phyloP scores from a whole-genome alignment of 768 basidiomycete species.

The Podaxis rugospora region DNA sequence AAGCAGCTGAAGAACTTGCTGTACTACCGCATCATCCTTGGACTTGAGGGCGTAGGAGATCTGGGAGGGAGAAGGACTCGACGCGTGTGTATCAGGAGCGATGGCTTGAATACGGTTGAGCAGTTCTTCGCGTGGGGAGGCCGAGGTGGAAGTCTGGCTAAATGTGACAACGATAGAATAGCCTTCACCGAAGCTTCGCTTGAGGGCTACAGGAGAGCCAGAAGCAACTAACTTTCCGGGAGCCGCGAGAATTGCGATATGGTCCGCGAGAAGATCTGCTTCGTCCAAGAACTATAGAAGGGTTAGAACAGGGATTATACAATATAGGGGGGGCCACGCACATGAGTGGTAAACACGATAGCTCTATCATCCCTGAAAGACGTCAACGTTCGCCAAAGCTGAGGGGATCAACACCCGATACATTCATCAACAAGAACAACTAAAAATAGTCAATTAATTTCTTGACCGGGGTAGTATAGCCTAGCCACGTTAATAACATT shows the following conservation, averaged over 20 bases:
- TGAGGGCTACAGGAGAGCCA: slow-evolving; percentile 71
- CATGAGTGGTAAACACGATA: slow-evolving; percentile 78
- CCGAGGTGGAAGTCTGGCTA: slow-evolving; percentile 23
- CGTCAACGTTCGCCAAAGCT: slow-evolving; percentile 76
- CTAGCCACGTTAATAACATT: neutral
- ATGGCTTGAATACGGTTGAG: slow-evolving; percentile 37
- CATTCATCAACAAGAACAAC: slow-evolving; percentile 64
- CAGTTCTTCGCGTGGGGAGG: slow-evolving; percentile 25
- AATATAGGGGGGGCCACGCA: slow-evolving; percentile 25
- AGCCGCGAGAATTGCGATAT: slow-evolving; percentile 69
- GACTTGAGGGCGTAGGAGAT: slow-evolving; percentile 55
- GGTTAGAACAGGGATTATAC: neutral
- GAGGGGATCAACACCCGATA: slow-evolving; percentile 75
- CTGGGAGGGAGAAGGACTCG: slow-evolving; percentile 38
- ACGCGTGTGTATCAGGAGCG: slow-evolving; percentile 40
- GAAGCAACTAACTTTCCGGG: slow-evolving; percentile 73
- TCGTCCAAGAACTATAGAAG: slow-evolving; percentile 63
- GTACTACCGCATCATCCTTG: slow-evolving; percentile 51
- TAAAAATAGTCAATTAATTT: slow-evolving; percentile 16
- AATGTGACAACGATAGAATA: slow-evolving; percentile 61
- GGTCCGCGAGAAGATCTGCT: slow-evolving; percentile 73
- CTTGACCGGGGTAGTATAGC: neutral
- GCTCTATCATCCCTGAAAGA: slow-evolving; percentile 61
- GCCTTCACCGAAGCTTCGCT: slow-evolving; percentile 66
- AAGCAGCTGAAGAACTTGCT: slow-evolving; percentile 50